These are phyloP conservation scores for Acanthamoeba divionensis DNA, from an alignment of 208 protist genomes.

Conservation along the genomic window DNA sequence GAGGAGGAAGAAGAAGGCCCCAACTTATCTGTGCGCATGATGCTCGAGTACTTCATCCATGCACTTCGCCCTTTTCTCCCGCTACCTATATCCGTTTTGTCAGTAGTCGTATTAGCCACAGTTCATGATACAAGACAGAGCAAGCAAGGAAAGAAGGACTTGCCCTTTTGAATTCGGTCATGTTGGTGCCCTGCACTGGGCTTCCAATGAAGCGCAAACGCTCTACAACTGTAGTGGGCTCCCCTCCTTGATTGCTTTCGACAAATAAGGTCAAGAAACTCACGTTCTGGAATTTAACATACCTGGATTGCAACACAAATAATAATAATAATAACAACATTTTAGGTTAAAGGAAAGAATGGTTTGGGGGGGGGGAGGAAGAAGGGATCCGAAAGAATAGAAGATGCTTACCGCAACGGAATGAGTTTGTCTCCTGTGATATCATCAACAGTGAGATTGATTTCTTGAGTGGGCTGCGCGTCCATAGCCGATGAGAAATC, in stretches of 20 bases:
- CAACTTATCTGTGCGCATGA: too few species aligned
- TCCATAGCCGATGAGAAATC: constrained; percentile 46
- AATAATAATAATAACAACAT: too few species aligned
- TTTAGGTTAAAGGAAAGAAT: neutral
- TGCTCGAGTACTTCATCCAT: too few species aligned
- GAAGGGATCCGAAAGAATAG: too few species aligned
- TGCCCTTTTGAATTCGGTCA: constrained; percentile 66
- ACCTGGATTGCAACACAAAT: too few species aligned
- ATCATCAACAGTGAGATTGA: constrained; percentile 54
- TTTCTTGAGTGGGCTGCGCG: constrained; percentile 31
- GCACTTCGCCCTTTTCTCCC: constrained; percentile 57
- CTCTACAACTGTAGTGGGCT: constrained; percentile 55
- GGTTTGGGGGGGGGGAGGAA: neutral
- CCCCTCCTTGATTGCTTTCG: constrained; percentile 44
- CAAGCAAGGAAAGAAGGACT: neutral
- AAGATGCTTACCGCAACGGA: neutral
- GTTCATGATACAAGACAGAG: neutral
- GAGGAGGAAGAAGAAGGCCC: too few species aligned
- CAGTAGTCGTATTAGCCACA: neutral
- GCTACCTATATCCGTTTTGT: constrained; percentile 31
- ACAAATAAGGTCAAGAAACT: constrained; percentile 64
- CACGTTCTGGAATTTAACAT: constrained; percentile 74
- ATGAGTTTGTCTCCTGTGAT: constrained; percentile 53
- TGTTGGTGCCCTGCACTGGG: constrained; percentile 46
- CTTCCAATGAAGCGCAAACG: constrained; percentile 59